phyloP scores from a whole-genome alignment of 1,284 basidiomycete species.

The Anthracocystis panici-leucophaei region DNA sequence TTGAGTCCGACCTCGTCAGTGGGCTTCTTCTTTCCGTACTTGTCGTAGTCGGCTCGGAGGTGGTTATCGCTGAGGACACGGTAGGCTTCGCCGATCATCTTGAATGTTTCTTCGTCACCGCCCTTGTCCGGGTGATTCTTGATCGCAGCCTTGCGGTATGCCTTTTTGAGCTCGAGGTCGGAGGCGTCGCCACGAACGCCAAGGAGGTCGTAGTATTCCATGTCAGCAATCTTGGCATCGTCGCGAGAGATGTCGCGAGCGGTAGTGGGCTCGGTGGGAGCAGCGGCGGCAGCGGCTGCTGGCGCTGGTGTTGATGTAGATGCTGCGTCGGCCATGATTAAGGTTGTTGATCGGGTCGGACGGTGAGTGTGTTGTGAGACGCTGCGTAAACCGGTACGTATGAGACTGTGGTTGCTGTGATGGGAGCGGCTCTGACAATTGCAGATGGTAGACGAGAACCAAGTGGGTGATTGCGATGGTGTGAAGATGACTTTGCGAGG shows the following conservation, averaged over 20 bases:
- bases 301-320: conserved; percentile 28
- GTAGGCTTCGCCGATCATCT: conserved; percentile 75
- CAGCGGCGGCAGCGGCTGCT: conserved; percentile 9
- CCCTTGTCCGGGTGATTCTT: conserved; percentile 76
- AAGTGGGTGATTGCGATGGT: not conserved
- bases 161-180: conserved; percentile 89
- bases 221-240: conserved; percentile 67
- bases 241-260: conserved; percentile 64
- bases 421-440: too few species aligned
- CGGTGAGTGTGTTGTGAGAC: not conserved
- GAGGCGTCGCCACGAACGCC: conserved; percentile 65
- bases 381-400: not conserved
- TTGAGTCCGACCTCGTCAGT: conserved; percentile 68
- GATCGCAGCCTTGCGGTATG: conserved; percentile 94
- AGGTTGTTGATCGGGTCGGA: not conserved
- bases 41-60: conserved; percentile 90
- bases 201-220: conserved; percentile 70
- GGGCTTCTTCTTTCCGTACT: conserved; percentile 82
- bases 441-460: not conserved
- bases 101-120: conserved; percentile 66
- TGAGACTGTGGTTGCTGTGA: too few species aligned
- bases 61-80: conserved; percentile 74
- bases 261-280: conserved; percentile 30
- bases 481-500: not conserved
- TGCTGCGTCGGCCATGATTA: conserved; percentile 43